Evolutionary conservation across 2,329 filamentous ascomycete genomes (phyloP), one percentile per base, ranked within the genome.

Genomic region (Penicillium sp.): DNA sequence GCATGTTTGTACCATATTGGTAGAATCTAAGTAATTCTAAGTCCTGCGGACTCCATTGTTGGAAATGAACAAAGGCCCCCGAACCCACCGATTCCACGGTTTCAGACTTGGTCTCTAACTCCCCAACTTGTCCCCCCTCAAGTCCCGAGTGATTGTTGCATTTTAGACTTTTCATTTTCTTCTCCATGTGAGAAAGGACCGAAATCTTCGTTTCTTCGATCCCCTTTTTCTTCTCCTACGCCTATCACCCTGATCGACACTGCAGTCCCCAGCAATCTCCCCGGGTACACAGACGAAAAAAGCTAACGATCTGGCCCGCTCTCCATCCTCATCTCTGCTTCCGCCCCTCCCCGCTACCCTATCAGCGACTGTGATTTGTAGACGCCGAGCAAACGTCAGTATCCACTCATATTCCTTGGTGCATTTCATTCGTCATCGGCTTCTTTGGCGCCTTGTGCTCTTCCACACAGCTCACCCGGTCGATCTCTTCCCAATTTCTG

Each of bases 381-480:
- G 56, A 63, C 63, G 63, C 63, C 57, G 64, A 66, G 62, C 66
- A 68, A 70, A 69, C 69, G 60, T 66, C 60, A 64, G 62, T 62
- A 50, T 56, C 57, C 49, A 52, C 49, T 55, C 55, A 21, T 56
- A 51, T 53, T 50, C 51, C 54, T 50, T 49, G 45, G 53, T 33
- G 39, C 35, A 41, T 62, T 49, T 52, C 48, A 67, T 65, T 62
- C 61, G 61, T 57, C 56, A 53, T 53, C 48, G 35, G 16, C n/a
- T n/a, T 29, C 13, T 41, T 27, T 46, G 29, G 41, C 31, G 21
- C 31, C 29, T 31, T 31, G 33, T 44, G 26, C 49, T 33, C 39
- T 44, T 39, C 37, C 49, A 37, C 49, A 44, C 33, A 39, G 31
- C 33, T 51, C 14, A 37, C 24, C 22, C n/a, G 31, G 48, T 37